A percentile compares a stretch with the other conserved stretches of the same genome.
Evolutionary conservation across 2,329 filamentous ascomycete species (phyloP).

Genomic region (Chaetomiaceae sp.): DNA sequence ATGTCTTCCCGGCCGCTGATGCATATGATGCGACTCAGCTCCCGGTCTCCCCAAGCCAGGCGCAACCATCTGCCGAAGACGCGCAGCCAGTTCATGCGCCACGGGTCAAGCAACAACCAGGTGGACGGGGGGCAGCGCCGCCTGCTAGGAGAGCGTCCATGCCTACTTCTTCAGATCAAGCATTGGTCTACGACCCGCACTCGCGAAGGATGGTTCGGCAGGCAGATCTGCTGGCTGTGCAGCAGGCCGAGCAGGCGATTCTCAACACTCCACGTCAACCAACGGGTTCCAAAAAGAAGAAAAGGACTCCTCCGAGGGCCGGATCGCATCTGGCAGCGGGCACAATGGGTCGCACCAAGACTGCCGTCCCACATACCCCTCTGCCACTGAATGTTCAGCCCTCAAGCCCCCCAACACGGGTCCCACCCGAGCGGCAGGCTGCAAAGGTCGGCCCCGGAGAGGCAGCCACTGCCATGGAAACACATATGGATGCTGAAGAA

Average conservation of each 20-base stretch:
- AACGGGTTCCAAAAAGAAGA: conserved; percentile 36
- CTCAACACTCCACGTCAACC: conserved; percentile 38
- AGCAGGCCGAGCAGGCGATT: conserved; percentile 41
- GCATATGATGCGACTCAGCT: conserved; percentile 1
- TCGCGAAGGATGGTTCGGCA: conserved; percentile 57
- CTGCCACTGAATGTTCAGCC: neutral
- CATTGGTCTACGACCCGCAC: conserved; percentile 60
- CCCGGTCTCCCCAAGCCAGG: conserved; percentile 8
- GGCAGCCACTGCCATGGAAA: neutral
- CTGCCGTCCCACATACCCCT: conserved; percentile 25
- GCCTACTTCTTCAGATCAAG: conserved; percentile 34
- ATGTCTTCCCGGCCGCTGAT: conserved; percentile 28
- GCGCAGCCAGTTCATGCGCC: conserved; percentile 19
- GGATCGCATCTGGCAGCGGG: conserved; percentile 48
- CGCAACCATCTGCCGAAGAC: conserved; percentile 2
- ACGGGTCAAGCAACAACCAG: conserved; percentile 11
- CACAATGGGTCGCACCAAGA: conserved; percentile 48
- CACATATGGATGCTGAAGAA: conserved; percentile 19
- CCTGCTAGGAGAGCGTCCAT: conserved; percentile 24
- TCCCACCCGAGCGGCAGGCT: neutral
- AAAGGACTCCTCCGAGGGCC: conserved; percentile 34
- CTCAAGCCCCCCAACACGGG: neutral
- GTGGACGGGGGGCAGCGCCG: conserved; percentile 6
- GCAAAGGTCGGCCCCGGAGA: neutral
- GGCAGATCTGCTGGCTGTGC: conserved; percentile 38